These are phyloP conservation scores for Hygrophoropsis aurantiaca DNA, from an alignment of 768 basidiomycete genomes.

Conservation along the genomic window DNA sequence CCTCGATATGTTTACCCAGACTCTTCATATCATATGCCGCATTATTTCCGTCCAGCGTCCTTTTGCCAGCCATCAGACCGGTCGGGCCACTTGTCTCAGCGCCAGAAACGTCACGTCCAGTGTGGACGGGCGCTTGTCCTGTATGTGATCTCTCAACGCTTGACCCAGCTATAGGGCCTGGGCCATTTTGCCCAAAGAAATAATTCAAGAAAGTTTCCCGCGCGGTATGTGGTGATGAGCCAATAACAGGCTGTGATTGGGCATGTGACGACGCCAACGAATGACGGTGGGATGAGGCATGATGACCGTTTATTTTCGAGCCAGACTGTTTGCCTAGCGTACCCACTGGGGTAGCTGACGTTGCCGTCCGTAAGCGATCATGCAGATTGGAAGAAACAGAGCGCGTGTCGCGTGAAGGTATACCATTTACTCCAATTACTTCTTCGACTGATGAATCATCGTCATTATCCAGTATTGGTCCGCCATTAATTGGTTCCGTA, in stretches of 20 bases:
- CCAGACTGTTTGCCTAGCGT: conserved; percentile 27
- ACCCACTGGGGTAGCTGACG: conserved; percentile 32
- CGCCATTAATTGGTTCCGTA: conserved; percentile 60
- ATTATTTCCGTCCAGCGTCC: conserved; percentile 68
- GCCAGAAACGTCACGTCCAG: conserved; percentile 66
- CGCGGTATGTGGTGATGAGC: conserved; percentile 53
- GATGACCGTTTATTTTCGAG: conserved; percentile 16
- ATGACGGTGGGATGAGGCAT: conserved; percentile 33
- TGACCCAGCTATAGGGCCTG: conserved; percentile 66
- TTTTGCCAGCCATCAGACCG: conserved; percentile 68
- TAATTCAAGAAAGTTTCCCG: conserved; percentile 95
- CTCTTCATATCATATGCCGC: conserved; percentile 99
- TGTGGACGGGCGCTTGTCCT: conserved; percentile 37
- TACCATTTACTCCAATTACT: conserved; percentile 50
- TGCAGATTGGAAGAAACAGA: conserved; percentile 77
- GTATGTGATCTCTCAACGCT: conserved; percentile 42
- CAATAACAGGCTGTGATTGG: conserved; percentile 32
- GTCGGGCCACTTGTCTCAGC: conserved; percentile 49
- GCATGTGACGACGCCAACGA: conserved; percentile 30
- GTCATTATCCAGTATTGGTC: conserved; percentile 52
- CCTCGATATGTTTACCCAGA: conserved; percentile 94
- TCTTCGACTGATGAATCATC: conserved; percentile 67
- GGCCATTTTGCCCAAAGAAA: conserved; percentile 92
- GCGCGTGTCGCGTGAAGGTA: conserved; percentile 56
- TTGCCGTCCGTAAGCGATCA: conserved; percentile 62